Evolutionary conservation across 169 alveolate species (phyloP).

Genomic region (Plasmodium cynomolgi): DNA sequence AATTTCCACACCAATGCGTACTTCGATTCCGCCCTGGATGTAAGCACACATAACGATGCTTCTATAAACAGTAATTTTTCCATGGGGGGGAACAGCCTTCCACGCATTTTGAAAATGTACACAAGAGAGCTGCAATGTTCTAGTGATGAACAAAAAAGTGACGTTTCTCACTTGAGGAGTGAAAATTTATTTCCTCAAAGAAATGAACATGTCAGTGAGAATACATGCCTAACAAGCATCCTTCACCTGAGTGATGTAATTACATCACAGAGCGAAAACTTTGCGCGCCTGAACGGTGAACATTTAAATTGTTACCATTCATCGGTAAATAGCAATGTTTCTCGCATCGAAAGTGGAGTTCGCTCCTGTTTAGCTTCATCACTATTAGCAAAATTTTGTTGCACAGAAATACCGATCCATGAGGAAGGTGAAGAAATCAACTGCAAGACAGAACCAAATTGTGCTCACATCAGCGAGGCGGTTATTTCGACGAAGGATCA

Average conservation of each 20-base stretch:
- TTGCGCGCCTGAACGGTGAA: not conserved
- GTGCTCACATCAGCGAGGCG: not conserved
- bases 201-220: constrained; percentile 36
- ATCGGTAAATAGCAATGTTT: not conserved
- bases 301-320: constrained; percentile 1
- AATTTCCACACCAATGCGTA: not conserved
- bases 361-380: constrained; percentile 11
- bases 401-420: not conserved
- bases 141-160: constrained; percentile 44
- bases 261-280: constrained; percentile 43
- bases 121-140: constrained; percentile 50
- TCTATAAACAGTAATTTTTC: constrained; percentile 46
- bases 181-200: constrained; percentile 36
- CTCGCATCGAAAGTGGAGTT: not conserved
- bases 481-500: not conserved
- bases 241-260: constrained; percentile 30
- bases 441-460: not conserved
- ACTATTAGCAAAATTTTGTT: not conserved
- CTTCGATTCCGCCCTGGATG: constrained; percentile 4
- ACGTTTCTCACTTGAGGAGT: constrained; percentile 28
- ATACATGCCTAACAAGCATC: constrained; percentile 54
- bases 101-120: constrained; percentile 52
- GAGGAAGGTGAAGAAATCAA: not conserved
- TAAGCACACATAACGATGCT: constrained; percentile 38
- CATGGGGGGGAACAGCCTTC: constrained; percentile 4